phyloP scores from a whole-genome alignment of 306 rosid species.

The Alnus glutinosa region DNA sequence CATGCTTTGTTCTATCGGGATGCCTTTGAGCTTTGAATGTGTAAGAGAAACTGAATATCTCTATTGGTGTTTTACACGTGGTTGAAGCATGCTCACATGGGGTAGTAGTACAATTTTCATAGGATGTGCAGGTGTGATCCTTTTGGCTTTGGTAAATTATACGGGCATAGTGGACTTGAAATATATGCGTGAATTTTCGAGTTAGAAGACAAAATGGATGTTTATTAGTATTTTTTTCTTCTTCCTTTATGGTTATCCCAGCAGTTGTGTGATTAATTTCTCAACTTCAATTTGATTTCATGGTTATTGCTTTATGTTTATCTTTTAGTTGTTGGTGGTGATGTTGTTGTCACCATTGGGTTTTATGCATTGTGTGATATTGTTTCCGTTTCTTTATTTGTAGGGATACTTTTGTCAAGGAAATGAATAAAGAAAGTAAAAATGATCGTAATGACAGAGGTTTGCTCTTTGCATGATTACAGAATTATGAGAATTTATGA shows the following conservation, averaged over 20 bases:
- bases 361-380: background rate
- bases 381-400: conserved; percentile 14
- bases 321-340: background rate
- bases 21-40: background rate
- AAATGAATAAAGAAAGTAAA: conserved; percentile 86
- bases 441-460: conserved; percentile 98
- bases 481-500: conserved; percentile 23
- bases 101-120: background rate
- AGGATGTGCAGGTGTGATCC: background rate
- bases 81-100: background rate
- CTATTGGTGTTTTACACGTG: background rate
- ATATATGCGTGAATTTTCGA: background rate
- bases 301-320: background rate
- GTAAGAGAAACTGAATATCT: background rate
- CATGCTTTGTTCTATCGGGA: background rate
- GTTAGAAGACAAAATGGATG: background rate
- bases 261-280: background rate
- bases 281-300: background rate
- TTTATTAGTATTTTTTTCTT: background rate
- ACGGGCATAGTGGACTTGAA: background rate
- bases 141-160: background rate
- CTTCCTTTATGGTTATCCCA: background rate
- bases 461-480: conserved; percentile 34
- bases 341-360: conserved; percentile 4
- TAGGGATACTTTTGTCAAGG: conserved; percentile 92